phyloP scores from a whole-genome alignment of 257 asterid genomes.

The Solanum chilense region DNA sequence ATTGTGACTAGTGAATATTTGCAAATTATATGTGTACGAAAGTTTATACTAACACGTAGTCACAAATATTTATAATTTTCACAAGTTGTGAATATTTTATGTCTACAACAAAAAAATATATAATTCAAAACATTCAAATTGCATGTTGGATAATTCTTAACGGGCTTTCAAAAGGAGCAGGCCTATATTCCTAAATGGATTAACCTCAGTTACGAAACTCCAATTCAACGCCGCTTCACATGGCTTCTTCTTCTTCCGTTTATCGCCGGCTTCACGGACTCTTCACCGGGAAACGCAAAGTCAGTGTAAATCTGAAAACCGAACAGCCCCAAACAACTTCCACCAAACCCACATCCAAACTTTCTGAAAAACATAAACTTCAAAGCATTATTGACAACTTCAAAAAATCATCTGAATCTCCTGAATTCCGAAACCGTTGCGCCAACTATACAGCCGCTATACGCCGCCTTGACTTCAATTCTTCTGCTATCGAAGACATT shows the following conservation, averaged over 20 bases:
- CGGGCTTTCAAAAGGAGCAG: neutral
- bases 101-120: too few relatives aligned
- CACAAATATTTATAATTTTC: too few relatives aligned
- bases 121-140: neutral
- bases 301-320: neutral
- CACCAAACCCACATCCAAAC: neutral
- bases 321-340: neutral
- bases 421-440: conserved; percentile 10
- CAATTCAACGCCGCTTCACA: neutral
- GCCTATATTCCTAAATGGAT: neutral
- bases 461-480: conserved; percentile 13
- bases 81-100: too few relatives aligned
- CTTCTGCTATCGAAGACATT: conserved; percentile 15
- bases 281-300: neutral
- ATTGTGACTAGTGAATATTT: too few relatives aligned
- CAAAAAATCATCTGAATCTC: conserved; percentile 11
- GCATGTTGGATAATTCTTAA: neutral
- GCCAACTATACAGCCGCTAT: neutral
- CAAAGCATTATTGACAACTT: conserved; percentile 7
- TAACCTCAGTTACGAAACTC: neutral
- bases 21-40: too few relatives aligned
- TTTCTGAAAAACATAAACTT: neutral
- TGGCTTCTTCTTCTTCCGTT: conserved; percentile 7
- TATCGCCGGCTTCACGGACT: neutral
- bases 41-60: too few relatives aligned